Percentiles rank a stretch among this genome's conserved stretches.
These are phyloP conservation scores for Leccinum subgranulosum DNA, from an alignment of 768 basidiomycete genomes.

Conservation along the genomic window DNA sequence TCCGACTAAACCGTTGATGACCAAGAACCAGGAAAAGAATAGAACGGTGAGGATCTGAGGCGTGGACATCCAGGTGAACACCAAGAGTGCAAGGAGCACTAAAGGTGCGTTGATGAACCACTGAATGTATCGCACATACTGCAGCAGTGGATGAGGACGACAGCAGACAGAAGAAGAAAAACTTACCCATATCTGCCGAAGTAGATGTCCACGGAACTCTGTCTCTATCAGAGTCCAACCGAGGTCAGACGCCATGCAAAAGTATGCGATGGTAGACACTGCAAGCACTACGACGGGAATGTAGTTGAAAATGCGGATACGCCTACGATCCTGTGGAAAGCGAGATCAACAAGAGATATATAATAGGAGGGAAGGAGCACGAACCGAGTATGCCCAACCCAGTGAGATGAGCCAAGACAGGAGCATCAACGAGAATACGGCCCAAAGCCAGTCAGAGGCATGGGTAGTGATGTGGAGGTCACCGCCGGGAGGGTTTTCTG, in stretches of 20 bases:
- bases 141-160: neutral
- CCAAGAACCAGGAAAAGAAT: slow-evolving; percentile 43
- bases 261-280: slow-evolving; percentile 46
- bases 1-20: slow-evolving; percentile 47
- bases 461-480: slow-evolving; percentile 39
- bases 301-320: slow-evolving; percentile 49
- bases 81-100: slow-evolving; percentile 44
- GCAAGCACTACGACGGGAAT: slow-evolving; percentile 45
- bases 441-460: slow-evolving; percentile 54
- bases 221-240: slow-evolving; percentile 44
- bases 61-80: slow-evolving; percentile 46
- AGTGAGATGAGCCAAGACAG: slow-evolving; percentile 38
- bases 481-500: slow-evolving; percentile 35
- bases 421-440: slow-evolving; percentile 50
- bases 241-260: slow-evolving; percentile 55
- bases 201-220: slow-evolving; percentile 29
- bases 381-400: slow-evolving; percentile 34
- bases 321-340: slow-evolving; percentile 31
- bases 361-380: neutral
- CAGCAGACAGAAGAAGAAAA: accelerated
- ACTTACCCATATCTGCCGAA: slow-evolving; percentile 45
- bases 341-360: neutral
- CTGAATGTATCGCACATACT: slow-evolving; percentile 54
- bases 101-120: slow-evolving; percentile 57
- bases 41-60: slow-evolving; percentile 41